Base-by-base conservation (phyloP, 129 eudicot species). In the Cynara cardunculus region DNA sequence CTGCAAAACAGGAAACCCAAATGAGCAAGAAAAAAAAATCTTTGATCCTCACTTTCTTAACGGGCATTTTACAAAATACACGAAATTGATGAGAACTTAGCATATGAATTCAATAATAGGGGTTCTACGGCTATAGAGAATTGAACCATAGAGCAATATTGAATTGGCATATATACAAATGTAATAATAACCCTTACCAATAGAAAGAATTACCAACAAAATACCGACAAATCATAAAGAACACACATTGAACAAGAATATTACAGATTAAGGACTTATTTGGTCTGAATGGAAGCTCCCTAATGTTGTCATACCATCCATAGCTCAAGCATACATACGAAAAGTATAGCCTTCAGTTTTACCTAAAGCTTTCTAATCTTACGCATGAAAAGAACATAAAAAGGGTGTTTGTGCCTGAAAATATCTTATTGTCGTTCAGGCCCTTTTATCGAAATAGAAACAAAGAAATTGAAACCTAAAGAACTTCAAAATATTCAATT, bases 1-100 rank as follows among this genome's bases (percentile, higher is more conserved):
- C 98, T 91, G 87, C 56, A 79, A 12, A 71, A 26, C 32, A 7
- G 28, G 32, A 72, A 7, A 39, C 16, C 72, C 69, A 2, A 28
- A 64, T 73, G 19, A 72, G 24, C 73, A 73, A 72, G 37, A 39
- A 5, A 65, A 39, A 39, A 37, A 2, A 37, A 26, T 18, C 28
- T 25, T 10, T 7, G 27, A 78, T n/a, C 31, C 34, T 76, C 65
- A 32, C 12, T 59, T 12, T 59, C 0, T 2, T 21, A 61, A 62
- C 3, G 12, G 19, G 14, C 22, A 25, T 13, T 24, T 7, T 35
- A 65, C 30, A 25, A 64, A 70, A 62, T n/a, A 53, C 64, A 53
- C 22, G 18, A 16, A 53, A 53, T 53, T 53, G 64, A 53, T 53
- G 64, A 18, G 18, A 16, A 21, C 9, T 62, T 19, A 19, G 25